phyloP scores from a whole-genome alignment of 2,329 filamentous ascomycete genomes.

The Microdochium nivale region DNA sequence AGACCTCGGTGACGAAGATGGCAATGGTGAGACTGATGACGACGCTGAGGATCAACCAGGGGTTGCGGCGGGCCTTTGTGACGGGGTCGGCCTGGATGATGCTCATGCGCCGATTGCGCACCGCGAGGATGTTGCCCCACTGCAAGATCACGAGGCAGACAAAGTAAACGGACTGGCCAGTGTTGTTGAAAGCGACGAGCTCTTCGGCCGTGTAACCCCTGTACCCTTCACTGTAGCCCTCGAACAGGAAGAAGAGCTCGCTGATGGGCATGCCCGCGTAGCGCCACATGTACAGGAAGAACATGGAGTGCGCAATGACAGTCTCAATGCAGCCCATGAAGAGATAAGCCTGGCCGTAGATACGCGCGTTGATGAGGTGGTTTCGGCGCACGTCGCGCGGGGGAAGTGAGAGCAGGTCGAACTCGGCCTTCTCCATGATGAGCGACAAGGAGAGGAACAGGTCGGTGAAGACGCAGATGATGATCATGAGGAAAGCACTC shows the following conservation, averaged over 20 bases:
- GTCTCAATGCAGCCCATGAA: constrained; percentile 45
- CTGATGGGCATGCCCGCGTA: constrained; percentile 36
- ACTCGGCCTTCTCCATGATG: constrained; percentile 48
- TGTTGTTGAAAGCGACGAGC: constrained; percentile 37
- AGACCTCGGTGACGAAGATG: constrained; percentile 43
- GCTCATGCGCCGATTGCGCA: constrained; percentile 42
- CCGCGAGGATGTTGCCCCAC: constrained; percentile 42
- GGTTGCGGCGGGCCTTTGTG: constrained; percentile 35
- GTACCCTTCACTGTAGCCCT: constrained; percentile 37
- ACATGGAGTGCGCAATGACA: constrained; percentile 40
- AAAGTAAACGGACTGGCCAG: constrained; percentile 44
- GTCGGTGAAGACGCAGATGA: constrained; percentile 48
- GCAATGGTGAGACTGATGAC: constrained; percentile 39
- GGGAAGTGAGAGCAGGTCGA: constrained; percentile 39
- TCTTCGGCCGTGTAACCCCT: constrained; percentile 36
- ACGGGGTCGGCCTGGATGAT: constrained; percentile 43
- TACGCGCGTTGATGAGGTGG: constrained; percentile 30
- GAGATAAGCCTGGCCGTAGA: constrained; percentile 40
- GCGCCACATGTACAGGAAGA: constrained; percentile 42
- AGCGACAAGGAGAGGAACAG: constrained; percentile 40
- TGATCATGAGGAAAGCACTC: constrained; percentile 47
- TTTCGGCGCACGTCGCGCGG: constrained; percentile 40
- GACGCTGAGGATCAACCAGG: constrained; percentile 37
- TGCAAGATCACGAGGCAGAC: constrained; percentile 44
- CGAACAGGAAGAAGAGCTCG: constrained; percentile 40